Evolutionary conservation across 2,329 filamentous ascomycete species (phyloP).

Genomic region (Claviceps sp.): DNA sequence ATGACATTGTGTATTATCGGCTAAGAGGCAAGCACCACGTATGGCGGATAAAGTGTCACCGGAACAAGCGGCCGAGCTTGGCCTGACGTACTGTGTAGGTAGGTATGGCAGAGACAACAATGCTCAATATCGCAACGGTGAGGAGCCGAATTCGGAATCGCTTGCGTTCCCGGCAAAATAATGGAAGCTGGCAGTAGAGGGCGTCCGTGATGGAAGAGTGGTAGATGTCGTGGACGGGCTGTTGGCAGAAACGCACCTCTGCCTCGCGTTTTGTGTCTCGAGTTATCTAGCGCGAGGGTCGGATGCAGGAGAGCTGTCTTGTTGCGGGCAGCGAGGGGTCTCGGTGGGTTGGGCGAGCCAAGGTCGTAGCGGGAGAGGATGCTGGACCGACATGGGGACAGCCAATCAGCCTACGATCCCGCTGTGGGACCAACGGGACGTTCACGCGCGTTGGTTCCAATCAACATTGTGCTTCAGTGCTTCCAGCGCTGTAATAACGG

Average conservation of each 20-base stretch:
- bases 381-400: not conserved
- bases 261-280: not conserved
- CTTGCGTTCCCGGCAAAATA: not conserved
- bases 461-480: not conserved
- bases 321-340: not conserved
- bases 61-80: not conserved
- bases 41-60: not conserved
- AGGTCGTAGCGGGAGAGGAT: slow-evolving; percentile 1
- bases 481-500: not conserved
- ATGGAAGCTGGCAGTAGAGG: not conserved
- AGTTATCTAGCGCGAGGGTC: slow-evolving; percentile 2
- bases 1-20: not conserved
- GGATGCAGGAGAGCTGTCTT: slow-evolving; percentile 4
- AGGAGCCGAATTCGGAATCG: not conserved
- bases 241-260: not conserved
- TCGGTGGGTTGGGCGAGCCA: not conserved
- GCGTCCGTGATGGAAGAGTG: not conserved
- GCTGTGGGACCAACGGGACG: not conserved
- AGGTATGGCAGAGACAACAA: not conserved
- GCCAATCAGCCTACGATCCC: not conserved
- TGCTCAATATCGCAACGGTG: not conserved
- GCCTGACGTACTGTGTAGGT: not conserved
- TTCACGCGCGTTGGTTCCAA: not conserved
- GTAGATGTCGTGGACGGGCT: not conserved
- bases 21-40: not conserved